Evolutionary conservation across 148 eudicot species (phyloP).

Genomic region (Amaranthus palmeri): DNA sequence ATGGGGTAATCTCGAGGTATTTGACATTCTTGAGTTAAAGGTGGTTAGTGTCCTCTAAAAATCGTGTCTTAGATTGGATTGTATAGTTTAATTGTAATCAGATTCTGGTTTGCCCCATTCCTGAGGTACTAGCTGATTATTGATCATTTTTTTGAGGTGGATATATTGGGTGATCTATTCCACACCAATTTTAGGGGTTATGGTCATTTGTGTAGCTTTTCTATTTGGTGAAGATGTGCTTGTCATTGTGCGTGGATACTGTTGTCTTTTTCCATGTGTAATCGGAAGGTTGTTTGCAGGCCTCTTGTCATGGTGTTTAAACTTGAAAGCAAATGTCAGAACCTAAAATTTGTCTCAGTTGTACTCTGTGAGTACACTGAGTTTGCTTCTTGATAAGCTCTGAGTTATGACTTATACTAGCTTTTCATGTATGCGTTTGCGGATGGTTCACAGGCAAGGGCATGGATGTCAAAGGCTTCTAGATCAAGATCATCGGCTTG

Average conservation of each 20-base stretch:
- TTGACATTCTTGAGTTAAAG: neutral
- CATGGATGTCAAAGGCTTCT: constrained; percentile 75
- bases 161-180: neutral
- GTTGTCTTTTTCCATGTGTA: neutral
- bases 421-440: neutral
- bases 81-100: neutral
- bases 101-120: neutral
- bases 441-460: constrained; percentile 41
- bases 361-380: neutral
- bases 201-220: neutral
- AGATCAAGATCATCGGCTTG: constrained; percentile 84
- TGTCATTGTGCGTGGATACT: neutral
- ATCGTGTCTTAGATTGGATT: neutral
- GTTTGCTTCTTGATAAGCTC: neutral
- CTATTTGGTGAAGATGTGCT: neutral
- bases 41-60: neutral
- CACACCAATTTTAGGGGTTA: neutral
- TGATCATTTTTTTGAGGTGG: neutral
- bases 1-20: neutral
- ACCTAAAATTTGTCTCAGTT: neutral
- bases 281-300: neutral
- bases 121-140: neutral
- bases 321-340: neutral
- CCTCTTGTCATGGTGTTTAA: neutral
- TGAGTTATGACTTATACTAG: neutral